Evolutionary conservation across 441 rosid genomes (phyloP), one percentile per base, ranked within the genome.

Genomic region (Daphne laureola): DNA sequence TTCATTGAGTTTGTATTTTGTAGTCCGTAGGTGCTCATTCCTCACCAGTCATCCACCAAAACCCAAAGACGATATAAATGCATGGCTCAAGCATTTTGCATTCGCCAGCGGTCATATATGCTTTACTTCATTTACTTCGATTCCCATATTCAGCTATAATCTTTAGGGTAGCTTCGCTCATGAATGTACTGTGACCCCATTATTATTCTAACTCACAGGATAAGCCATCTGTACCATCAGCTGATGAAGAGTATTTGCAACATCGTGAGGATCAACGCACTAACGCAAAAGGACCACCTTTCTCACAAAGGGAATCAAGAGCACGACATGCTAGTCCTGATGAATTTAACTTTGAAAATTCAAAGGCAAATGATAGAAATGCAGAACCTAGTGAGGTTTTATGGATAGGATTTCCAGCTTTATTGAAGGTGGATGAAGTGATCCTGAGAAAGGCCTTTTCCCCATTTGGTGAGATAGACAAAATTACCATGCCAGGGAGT

Each of bases 381-480:
- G 73, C 74, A 51, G 98, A 92, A 58, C 88, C 96, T 16, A 86
- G 98, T 65, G 98, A 89, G 63, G 97, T 92, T 48, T 60, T 89
- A 49, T 92, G 96, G 87, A 80, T 92, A 67, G 97, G 98, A 21
- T 92, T 92, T 70, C 98, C 98, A 9, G 87, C 90, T 65, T 67
- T 68, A 50, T 16, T 92, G 76, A 76, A 77, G 75, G 94, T 92
- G 53, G 97, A 92, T 67, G 98, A 92, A 59, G 49, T 57, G 50
- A 72, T 81, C 69, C 75, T 92, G 72, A 75, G 84, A 65, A 79
- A 83, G 66, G 92, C 87, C 23, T 89, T 92, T 70, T 77, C 85
- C 6, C 90, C 96, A 38, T 92, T 84, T 63, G 98, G 98, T 64
- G 98, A 92, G 66, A 67, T 89, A 62, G 86, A 81, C 51, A 92